phyloP scores from a whole-genome alignment of 148 eudicot genomes.

The Cornus controversa region DNA sequence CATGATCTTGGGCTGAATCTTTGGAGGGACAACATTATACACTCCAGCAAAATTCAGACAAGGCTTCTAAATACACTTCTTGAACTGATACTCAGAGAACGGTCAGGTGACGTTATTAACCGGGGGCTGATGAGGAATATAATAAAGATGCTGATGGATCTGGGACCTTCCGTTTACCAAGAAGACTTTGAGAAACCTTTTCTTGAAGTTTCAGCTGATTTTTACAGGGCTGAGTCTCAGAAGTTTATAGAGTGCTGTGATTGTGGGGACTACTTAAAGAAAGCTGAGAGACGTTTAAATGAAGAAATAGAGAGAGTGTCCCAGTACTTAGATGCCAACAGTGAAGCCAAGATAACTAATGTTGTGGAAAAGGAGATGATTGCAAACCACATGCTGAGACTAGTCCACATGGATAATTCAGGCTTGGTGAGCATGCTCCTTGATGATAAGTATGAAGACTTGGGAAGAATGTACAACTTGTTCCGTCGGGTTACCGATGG shows the following conservation, averaged over 20 bases:
- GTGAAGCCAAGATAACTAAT: conserved; percentile 58
- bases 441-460: conserved; percentile 69
- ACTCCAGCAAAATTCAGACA: conserved; percentile 51
- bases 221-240: conserved; percentile 72
- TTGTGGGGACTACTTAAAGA: conserved; percentile 76
- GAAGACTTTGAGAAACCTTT: conserved; percentile 82
- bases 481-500: conserved; percentile 68
- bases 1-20: conserved; percentile 77
- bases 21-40: conserved; percentile 77
- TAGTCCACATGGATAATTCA: conserved; percentile 89
- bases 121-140: conserved; percentile 72
- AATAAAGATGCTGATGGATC: conserved; percentile 68
- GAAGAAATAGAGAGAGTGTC: conserved; percentile 87
- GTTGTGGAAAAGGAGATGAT: conserved; percentile 83
- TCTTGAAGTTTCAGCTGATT: conserved; percentile 74
- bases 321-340: conserved; percentile 63
- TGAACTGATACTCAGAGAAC: conserved; percentile 59
- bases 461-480: conserved; percentile 70
- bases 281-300: conserved; percentile 72
- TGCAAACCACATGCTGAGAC: conserved; percentile 72
- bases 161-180: conserved; percentile 70
- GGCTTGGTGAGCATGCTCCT: conserved; percentile 71
- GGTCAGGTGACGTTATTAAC: conserved; percentile 74
- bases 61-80: conserved; percentile 65
- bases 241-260: conserved; percentile 75